Conservation (phyloP, 2,329 filamentous ascomycete species). For the Aspergillus sp. region DNA sequence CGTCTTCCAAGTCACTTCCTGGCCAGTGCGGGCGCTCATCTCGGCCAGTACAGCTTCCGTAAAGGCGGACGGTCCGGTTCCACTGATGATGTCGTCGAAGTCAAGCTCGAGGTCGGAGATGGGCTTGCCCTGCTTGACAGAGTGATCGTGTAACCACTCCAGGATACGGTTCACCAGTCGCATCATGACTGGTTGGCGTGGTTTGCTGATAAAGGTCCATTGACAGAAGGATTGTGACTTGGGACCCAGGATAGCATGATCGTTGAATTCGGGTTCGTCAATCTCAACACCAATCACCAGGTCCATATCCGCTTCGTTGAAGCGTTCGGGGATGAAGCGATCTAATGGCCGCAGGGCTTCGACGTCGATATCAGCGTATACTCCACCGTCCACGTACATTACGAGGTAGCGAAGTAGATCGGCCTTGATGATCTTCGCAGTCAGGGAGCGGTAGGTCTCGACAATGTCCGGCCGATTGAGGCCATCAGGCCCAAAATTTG, state of each 20-base stretch:
- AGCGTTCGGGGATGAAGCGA: constrained; percentile 65
- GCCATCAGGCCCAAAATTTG: constrained; percentile 65
- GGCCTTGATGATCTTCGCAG: constrained; percentile 66
- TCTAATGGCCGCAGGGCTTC: constrained; percentile 56
- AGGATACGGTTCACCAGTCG: constrained; percentile 69
- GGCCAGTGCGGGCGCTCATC: constrained; percentile 56
- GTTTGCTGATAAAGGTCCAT: constrained; percentile 74
- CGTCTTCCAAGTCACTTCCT: constrained; percentile 59
- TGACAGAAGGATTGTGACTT: constrained; percentile 73
- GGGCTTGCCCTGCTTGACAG: constrained; percentile 59
- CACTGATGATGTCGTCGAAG: constrained; percentile 72
- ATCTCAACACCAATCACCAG: constrained; percentile 72
- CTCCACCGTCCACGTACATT: constrained; percentile 67
- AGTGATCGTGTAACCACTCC: constrained; percentile 63
- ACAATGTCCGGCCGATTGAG: constrained; percentile 69
- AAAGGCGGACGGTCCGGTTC: constrained; percentile 72
- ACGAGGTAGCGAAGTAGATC: constrained; percentile 67
- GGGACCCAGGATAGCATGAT: constrained; percentile 66
- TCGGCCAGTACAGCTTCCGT: constrained; percentile 65
- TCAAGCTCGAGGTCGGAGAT: constrained; percentile 66
- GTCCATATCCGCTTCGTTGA: constrained; percentile 65
- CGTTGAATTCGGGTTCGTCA: constrained; percentile 65
- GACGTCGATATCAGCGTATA: constrained; percentile 63
- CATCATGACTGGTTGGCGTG: constrained; percentile 68
- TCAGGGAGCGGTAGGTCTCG: constrained; percentile 61